Percentiles rank a stretch among this genome's conserved stretches.
Evolutionary conservation across 768 basidiomycete species (phyloP).

Genomic region (Boletus huronensis): DNA sequence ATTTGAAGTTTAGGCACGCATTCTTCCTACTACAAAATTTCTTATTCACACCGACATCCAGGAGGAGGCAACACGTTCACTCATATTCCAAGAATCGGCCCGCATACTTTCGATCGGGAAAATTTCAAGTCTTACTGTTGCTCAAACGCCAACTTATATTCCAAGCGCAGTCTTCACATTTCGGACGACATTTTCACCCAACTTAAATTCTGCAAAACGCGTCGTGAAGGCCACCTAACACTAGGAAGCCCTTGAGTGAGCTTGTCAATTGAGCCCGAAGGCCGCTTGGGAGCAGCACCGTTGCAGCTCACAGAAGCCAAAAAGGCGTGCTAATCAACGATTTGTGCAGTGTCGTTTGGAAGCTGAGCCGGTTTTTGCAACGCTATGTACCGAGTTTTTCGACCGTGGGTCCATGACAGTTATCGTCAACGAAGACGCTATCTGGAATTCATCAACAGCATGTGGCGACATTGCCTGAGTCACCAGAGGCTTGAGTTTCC

Average conservation of each 20-base stretch:
- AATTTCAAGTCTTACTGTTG: no score
- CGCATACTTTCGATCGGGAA: no score
- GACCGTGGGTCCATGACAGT: not conserved
- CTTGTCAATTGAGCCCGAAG: no score
- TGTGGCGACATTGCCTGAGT: not conserved
- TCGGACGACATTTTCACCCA: no score
- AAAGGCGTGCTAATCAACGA: not conserved
- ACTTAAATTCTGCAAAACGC: no score
- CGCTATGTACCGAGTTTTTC: not conserved
- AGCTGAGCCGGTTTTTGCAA: not conserved
- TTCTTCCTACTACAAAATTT: not conserved
- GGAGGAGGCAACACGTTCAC: not conserved
- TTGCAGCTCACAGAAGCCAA: no score
- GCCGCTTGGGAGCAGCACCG: no score
- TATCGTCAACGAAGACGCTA: not conserved
- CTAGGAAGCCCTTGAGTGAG: no score
- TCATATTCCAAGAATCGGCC: not conserved
- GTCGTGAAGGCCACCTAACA: no score
- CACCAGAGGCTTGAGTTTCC: not conserved
- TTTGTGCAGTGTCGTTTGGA: not conserved
- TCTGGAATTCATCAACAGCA: not conserved
- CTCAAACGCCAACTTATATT: no score
- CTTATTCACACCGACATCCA: not conserved
- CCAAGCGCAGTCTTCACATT: no score
- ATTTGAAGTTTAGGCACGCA: not conserved